phyloP scores from a whole-genome alignment of 139 green algal species.

The Micromonas pusilla region DNA sequence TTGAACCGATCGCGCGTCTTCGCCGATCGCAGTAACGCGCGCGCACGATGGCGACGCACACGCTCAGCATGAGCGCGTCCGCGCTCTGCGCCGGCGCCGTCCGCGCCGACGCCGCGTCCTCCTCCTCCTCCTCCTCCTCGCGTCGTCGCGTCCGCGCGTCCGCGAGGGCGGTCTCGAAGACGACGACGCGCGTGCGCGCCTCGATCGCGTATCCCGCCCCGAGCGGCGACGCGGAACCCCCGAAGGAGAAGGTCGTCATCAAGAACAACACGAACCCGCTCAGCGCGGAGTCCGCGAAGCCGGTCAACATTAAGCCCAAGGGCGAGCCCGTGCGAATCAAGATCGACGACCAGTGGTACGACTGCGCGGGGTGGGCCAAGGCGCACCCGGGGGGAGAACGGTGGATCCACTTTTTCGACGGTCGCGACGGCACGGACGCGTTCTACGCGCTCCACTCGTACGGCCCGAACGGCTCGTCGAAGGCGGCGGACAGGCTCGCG shows the following conservation, averaged over 20 bases:
- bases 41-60: too few species aligned
- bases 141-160: too few species aligned
- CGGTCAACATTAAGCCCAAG: not conserved
- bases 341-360: conserved; percentile 40
- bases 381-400: conserved; percentile 34
- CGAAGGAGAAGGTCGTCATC: not conserved
- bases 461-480: conserved; percentile 25
- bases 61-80: too few species aligned
- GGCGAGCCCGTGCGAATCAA: conserved; percentile 29
- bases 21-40: too few species aligned
- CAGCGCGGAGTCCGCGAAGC: not conserved
- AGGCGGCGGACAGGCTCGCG: conserved; percentile 9
- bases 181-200: too few species aligned
- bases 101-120: too few species aligned
- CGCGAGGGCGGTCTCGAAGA: too few species aligned
- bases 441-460: conserved; percentile 39
- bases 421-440: conserved; percentile 33
- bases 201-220: too few species aligned
- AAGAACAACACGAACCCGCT: not conserved
- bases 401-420: conserved; percentile 34
- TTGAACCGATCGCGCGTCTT: too few species aligned
- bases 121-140: too few species aligned
- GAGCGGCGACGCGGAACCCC: not conserved
- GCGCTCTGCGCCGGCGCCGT: too few species aligned
- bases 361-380: conserved; percentile 33